Evolutionary conservation across 352 stramenopile genomes (phyloP), one percentile per base, ranked within the genome.

Genomic region (Thalassiosira livingstoniorum): DNA sequence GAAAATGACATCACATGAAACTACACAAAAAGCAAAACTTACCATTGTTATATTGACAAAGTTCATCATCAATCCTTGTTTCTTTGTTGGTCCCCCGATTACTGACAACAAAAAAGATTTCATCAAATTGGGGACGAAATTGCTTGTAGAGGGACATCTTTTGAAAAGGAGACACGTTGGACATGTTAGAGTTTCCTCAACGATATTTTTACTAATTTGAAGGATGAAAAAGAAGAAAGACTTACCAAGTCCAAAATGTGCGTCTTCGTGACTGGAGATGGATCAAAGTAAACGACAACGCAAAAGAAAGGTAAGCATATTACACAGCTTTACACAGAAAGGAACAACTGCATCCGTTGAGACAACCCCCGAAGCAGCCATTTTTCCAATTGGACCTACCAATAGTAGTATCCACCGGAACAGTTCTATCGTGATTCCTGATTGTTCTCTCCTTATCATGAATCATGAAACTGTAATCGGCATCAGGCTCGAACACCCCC

Each of bases 401-500:
- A n/a, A n/a, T n/a, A n/a, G n/a, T n/a, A n/a, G n/a, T n/a, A n/a
- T n/a, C n/a, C n/a, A n/a, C n/a, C n/a, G n/a, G n/a, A n/a, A 87
- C 69, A 1, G 75, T 83, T 39, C 58, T 67, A 47, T 82, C 68
- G 62, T 85, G 80, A 11, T 55, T n/a, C n/a, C n/a, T 74, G 27
- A 42, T 57, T 42, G 80, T 55, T 4, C 53, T 25, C 25, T 74
- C 78, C 4, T 23, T 61, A 42, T 78, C 61, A 34, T 58, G 27
- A 23, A 88, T 79, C 75, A 88, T 88, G 27, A 75, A 85, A 0
- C 71, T 61, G n/a, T 82, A 57, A 45, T 88, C 72, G 0, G 51
- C 27, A 11, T 75, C 1, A 0, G 78, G 82, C 69, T 86, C 82
- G 34, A 89, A 89, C 1, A 89, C 63, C n/a, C 82, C 82, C n/a